phyloP scores from a whole-genome alignment of 192 early-diverging fungal genomes.

The Spizellomyces sp. region DNA sequence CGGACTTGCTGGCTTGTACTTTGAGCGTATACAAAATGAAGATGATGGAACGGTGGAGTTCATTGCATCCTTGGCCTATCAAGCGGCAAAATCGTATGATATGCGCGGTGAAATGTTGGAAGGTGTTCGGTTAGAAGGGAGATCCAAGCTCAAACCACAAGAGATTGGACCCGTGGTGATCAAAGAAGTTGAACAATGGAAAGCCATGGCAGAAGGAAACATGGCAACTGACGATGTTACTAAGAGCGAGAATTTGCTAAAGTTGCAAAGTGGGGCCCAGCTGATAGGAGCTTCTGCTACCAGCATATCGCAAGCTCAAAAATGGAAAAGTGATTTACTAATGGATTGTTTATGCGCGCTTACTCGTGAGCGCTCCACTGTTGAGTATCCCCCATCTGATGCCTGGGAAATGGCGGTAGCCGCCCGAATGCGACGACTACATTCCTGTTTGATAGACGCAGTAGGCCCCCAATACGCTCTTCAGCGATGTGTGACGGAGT shows the following conservation, averaged over 20 bases:
- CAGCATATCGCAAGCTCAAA: too few relatives aligned
- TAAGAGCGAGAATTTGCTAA: background rate
- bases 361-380: background rate
- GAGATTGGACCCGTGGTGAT: background rate
- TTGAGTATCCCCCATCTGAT: background rate
- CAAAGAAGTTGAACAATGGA: constrained; percentile 3
- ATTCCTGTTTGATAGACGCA: constrained; percentile 24
- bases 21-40: background rate
- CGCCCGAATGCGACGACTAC: constrained; percentile 16
- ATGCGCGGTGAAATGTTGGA: constrained; percentile 8
- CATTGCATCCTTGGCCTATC: constrained; percentile 15
- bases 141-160: constrained; percentile 17
- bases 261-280: background rate
- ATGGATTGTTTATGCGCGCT: constrained; percentile 9
- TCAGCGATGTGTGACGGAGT: constrained; percentile 6
- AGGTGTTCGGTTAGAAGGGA: background rate
- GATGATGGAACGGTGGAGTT: background rate
- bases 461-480: constrained; percentile 33
- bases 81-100: background rate
- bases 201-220: background rate
- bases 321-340: background rate
- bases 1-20: background rate
- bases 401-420: background rate
- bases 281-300: background rate
- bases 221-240: background rate